Conservation (phyloP, 805 yeast species). For the Wickerhamomyces canadensis region DNA sequence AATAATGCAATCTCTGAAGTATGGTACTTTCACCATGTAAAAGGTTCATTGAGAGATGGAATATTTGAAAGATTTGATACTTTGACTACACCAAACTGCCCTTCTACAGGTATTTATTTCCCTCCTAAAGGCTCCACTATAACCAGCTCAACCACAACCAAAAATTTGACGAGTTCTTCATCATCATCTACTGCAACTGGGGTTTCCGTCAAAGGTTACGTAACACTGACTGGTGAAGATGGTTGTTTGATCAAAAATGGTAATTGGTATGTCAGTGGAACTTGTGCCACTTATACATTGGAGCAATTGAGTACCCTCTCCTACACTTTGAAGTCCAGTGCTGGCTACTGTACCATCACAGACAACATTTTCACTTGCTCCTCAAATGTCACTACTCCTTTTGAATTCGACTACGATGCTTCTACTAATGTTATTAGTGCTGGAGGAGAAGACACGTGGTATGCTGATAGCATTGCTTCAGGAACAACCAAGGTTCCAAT, state of each 20-base stretch:
- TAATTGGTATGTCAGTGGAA: conserved; percentile 71
- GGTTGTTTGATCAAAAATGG: conserved; percentile 89
- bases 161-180: conserved; percentile 16
- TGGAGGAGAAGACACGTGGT: conserved; percentile 12
- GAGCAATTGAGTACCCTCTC: conserved; percentile 35
- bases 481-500: conserved; percentile 44
- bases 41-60: conserved; percentile 69
- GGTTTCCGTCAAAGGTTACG: conserved; percentile 35
- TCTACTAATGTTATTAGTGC: conserved; percentile 6
- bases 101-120: conserved; percentile 60
- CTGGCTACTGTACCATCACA: conserved; percentile 64
- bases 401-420: conserved; percentile 24
- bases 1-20: conserved; percentile 38
- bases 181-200: conserved; percentile 27
- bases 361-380: conserved; percentile 22
- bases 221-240: conserved; percentile 42
- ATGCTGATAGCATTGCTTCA: conserved; percentile 14
- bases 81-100: conserved; percentile 56
- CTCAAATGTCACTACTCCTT: conserved; percentile 52
- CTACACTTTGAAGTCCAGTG: conserved; percentile 56
- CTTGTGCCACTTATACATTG: conserved; percentile 75
- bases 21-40: conserved; percentile 77
- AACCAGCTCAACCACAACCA: conserved; percentile 18
- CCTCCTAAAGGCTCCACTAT: conserved; percentile 34
- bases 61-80: conserved; percentile 60